A percentile compares a stretch with the other conserved stretches of the same genome.
These are phyloP conservation scores for Nicotiana benthamiana DNA, from an alignment of 257 asterid genomes.

Conservation along the genomic window DNA sequence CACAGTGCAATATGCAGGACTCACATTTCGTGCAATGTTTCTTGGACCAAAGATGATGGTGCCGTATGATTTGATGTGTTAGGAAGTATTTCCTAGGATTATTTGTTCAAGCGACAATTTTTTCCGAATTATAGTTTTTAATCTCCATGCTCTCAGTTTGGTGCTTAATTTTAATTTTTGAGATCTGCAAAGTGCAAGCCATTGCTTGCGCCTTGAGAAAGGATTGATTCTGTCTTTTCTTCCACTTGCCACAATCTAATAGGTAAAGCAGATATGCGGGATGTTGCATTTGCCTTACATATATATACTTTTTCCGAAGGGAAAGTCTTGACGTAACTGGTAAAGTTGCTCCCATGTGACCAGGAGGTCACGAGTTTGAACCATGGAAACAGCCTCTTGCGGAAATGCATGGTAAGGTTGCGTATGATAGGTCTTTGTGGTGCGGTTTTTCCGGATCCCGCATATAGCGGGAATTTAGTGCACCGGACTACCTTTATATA, in stretches of 20 bases:
- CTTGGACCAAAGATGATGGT: neutral
- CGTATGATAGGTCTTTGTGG: too few species aligned
- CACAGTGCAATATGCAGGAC: neutral
- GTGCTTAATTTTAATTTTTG: neutral
- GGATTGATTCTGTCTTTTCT: neutral
- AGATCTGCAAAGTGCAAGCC: neutral
- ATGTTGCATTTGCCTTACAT: neutral
- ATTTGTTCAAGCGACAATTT: neutral
- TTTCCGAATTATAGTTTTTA: neutral
- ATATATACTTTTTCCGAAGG: too few species aligned
- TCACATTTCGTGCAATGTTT: neutral
- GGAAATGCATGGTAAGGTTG: too few species aligned
- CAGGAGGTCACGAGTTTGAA: too few species aligned
- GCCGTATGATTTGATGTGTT: neutral
- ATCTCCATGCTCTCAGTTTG: neutral
- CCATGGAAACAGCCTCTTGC: too few species aligned
- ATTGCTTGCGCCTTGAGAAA: neutral
- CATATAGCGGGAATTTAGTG: too few species aligned
- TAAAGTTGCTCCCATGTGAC: too few species aligned
- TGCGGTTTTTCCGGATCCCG: too few species aligned
- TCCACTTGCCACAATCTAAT: neutral
- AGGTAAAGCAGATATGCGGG: neutral
- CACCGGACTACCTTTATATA: neutral
- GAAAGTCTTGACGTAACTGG: too few species aligned
- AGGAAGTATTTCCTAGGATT: neutral